Evolutionary conservation across 148 eudicot species (phyloP).

Genomic region (Fagopyrum tataricum): DNA sequence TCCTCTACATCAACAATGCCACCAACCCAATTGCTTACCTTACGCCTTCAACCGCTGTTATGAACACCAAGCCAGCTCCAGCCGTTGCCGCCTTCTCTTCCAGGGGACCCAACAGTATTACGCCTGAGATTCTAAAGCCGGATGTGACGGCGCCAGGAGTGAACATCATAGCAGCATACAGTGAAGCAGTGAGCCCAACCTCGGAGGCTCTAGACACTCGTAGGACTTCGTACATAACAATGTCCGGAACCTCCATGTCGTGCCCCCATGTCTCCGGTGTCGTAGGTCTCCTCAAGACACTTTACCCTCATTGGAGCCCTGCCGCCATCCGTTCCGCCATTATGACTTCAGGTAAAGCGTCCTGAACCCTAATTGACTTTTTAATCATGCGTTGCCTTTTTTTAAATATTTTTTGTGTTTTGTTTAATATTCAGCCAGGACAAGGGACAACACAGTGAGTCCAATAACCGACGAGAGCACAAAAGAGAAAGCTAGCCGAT

Average conservation of each 20-base stretch:
- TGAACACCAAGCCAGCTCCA: constrained; percentile 49
- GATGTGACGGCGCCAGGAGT: constrained; percentile 81
- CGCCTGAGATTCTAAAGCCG: constrained; percentile 72
- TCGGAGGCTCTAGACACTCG: constrained; percentile 21
- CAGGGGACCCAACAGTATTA: constrained; percentile 48
- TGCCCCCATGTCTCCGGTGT: constrained; percentile 69
- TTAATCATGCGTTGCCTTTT: no score
- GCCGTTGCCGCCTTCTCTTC: constrained; percentile 63
- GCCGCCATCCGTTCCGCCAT: constrained; percentile 64
- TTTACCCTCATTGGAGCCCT: constrained; percentile 57
- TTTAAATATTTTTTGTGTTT: no score
- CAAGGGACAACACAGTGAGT: constrained; percentile 40
- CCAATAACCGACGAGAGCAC: constrained; percentile 27
- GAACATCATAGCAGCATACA: constrained; percentile 49
- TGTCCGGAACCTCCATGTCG: constrained; percentile 72
- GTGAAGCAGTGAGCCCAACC: constrained; percentile 34
- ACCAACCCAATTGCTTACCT: constrained; percentile 31
- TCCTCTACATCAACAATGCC: constrained; percentile 42
- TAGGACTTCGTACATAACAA: constrained; percentile 18
- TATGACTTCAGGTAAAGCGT: constrained; percentile 51
- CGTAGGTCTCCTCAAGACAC: constrained; percentile 54
- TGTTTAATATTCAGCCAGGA: constrained; percentile 49
- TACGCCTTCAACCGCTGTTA: constrained; percentile 14
- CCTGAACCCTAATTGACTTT: no score
- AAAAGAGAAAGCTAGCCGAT: constrained; percentile 24